phyloP scores from a whole-genome alignment of 1,284 basidiomycete genomes.

The Thecaphora frezii region DNA sequence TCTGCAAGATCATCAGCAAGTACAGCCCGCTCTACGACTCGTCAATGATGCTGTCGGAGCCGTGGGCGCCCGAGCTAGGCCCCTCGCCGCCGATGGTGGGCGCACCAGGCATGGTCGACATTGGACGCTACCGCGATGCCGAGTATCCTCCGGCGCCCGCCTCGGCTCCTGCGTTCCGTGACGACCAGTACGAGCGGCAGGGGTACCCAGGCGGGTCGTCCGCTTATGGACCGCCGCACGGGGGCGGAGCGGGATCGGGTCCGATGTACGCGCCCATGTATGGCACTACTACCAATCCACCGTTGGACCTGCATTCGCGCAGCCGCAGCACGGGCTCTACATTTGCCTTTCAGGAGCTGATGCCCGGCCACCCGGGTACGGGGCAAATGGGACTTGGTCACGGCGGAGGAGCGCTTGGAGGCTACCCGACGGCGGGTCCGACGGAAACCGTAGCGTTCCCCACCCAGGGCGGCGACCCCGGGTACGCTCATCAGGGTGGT shows the following conservation, averaged over 20 bases:
- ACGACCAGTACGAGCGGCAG: no score
- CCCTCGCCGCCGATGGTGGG: conserved; percentile 8
- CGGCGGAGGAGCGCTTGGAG: conserved; percentile 5
- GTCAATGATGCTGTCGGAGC: conserved; percentile 14
- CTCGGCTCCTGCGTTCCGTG: no score
- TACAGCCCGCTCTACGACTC: conserved; percentile 62
- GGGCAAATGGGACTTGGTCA: neutral
- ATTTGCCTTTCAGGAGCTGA: no score
- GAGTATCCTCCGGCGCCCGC: no score
- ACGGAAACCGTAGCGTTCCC: conserved; percentile 10
- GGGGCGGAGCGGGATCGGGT: conserved; percentile 5
- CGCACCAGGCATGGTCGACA: no score
- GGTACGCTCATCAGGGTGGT: conserved; percentile 11
- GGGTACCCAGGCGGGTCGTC: neutral
- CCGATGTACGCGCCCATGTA: no score
- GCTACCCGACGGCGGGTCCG: neutral
- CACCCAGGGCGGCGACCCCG: conserved; percentile 6
- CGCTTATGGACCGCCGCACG: neutral
- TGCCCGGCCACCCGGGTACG: neutral
- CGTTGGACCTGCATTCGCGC: no score
- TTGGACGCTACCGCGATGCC: no score
- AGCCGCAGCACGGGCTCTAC: no score
- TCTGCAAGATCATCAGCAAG: conserved; percentile 92
- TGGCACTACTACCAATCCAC: no score
- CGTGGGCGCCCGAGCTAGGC: conserved; percentile 21